phyloP scores from a whole-genome alignment of 2,329 filamentous ascomycete species.

The Lachnellula cervina region DNA sequence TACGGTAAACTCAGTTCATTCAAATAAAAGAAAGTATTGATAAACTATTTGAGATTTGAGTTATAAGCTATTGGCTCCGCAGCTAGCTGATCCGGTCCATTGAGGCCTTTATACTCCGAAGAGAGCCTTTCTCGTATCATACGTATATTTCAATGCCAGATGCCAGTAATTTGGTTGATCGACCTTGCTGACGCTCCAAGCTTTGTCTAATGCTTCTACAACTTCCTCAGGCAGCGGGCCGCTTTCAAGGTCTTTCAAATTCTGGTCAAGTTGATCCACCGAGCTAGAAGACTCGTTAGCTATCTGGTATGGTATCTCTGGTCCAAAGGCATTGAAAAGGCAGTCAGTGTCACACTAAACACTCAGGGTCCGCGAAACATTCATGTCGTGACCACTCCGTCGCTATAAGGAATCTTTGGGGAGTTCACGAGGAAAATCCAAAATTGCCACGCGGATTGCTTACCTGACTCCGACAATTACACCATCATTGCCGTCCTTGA shows the following conservation, averaged over 20 bases:
- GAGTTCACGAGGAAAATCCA: neutral
- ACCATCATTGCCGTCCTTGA: conserved; percentile 39
- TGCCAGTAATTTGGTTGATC: conserved; percentile 33
- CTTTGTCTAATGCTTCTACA: conserved; percentile 57
- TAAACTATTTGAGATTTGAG: too few species aligned
- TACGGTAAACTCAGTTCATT: too few species aligned
- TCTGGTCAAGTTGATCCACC: conserved; percentile 36
- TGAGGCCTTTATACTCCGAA: conserved; percentile 10
- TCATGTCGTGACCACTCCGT: too few species aligned
- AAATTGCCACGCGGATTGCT: neutral
- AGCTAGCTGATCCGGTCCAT: too few species aligned
- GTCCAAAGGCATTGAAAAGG: too few species aligned
- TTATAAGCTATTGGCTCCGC: too few species aligned
- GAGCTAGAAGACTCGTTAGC: conserved; percentile 18
- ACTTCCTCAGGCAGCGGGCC: conserved; percentile 62
- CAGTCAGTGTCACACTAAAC: too few species aligned
- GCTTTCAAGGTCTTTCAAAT: conserved; percentile 40
- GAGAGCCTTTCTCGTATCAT: conserved; percentile 25
- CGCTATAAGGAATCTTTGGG: neutral
- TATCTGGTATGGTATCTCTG: neutral
- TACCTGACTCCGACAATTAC: conserved; percentile 38
- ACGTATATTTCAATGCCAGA: conserved; percentile 28
- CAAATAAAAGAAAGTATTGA: too few species aligned
- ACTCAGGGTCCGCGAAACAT: too few species aligned
- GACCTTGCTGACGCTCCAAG: conserved; percentile 56